phyloP scores from a whole-genome alignment of 192 early-diverging fungal species.

The Backusella mclennaniae region DNA sequence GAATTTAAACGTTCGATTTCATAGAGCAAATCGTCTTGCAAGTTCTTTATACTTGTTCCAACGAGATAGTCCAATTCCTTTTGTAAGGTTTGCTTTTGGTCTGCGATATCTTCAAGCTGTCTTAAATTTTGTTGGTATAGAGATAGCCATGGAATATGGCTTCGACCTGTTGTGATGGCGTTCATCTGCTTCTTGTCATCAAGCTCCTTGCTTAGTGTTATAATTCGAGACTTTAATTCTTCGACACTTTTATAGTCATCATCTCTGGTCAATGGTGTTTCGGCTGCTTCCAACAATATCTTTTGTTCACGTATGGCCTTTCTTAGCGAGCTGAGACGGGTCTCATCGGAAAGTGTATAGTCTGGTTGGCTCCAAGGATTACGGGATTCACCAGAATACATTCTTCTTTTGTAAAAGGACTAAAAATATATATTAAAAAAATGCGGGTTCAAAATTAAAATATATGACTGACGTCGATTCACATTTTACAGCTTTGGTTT shows the following conservation, averaged over 20 bases:
- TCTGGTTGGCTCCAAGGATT: constrained; percentile 12
- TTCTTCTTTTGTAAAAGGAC: background rate
- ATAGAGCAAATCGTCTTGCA: constrained; percentile 4
- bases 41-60: constrained; percentile 17
- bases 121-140: constrained; percentile 26
- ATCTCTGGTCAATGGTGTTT: background rate
- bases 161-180: background rate
- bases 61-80: constrained; percentile 32
- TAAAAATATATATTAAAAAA: background rate
- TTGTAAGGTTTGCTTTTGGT: constrained; percentile 16
- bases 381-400: constrained; percentile 8
- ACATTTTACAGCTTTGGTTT: background rate
- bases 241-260: constrained; percentile 5
- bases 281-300: constrained; percentile 11
- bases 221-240: constrained; percentile 14
- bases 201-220: background rate
- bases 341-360: background rate
- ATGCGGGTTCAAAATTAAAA: background rate
- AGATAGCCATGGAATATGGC: constrained; percentile 13
- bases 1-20: constrained; percentile 17
- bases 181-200: constrained; percentile 8
- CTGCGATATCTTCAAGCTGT: constrained; percentile 27
- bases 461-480: background rate
- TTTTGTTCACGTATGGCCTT: constrained; percentile 33
- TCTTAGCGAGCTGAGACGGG: background rate